These are phyloP conservation scores for Coffea eugenioides DNA, from an alignment of 257 asterid genomes.

Conservation along the genomic window DNA sequence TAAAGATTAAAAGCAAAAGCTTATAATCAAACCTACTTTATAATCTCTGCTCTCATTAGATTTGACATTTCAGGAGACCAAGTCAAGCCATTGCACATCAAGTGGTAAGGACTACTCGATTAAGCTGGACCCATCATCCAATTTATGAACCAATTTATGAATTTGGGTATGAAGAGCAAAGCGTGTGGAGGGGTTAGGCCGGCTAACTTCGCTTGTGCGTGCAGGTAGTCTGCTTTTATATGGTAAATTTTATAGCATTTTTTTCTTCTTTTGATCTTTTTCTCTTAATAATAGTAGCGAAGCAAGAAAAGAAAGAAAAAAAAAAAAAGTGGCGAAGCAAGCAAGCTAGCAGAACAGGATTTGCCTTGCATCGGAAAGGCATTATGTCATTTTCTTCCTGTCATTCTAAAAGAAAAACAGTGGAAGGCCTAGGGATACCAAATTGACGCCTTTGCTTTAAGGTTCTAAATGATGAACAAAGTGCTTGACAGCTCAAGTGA, in stretches of 20 bases:
- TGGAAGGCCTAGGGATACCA: background rate
- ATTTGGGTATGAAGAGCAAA: background rate
- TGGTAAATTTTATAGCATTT: background rate
- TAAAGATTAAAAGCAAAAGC: background rate
- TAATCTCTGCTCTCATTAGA: constrained; percentile 7
- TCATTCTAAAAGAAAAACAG: background rate
- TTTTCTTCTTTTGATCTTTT: no score
- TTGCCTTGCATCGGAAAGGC: background rate
- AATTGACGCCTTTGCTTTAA: background rate
- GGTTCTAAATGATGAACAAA: background rate
- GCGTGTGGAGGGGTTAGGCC: constrained; percentile 24
- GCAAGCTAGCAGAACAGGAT: background rate
- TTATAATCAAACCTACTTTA: background rate
- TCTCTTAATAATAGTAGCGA: background rate
- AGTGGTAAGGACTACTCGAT: background rate
- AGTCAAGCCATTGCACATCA: background rate
- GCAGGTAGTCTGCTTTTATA: background rate
- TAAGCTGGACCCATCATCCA: background rate
- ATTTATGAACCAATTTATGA: background rate
- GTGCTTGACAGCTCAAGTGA: background rate
- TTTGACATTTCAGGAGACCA: constrained; percentile 19
- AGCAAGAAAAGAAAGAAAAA: background rate
- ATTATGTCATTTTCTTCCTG: background rate
- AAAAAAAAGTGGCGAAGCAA: background rate
- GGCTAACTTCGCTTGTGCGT: constrained; percentile 1